Evolutionary conservation across 2,329 filamentous ascomycete genomes (phyloP), one percentile per base, ranked within the genome.

Genomic region (Ceratocystis ficicola): DNA sequence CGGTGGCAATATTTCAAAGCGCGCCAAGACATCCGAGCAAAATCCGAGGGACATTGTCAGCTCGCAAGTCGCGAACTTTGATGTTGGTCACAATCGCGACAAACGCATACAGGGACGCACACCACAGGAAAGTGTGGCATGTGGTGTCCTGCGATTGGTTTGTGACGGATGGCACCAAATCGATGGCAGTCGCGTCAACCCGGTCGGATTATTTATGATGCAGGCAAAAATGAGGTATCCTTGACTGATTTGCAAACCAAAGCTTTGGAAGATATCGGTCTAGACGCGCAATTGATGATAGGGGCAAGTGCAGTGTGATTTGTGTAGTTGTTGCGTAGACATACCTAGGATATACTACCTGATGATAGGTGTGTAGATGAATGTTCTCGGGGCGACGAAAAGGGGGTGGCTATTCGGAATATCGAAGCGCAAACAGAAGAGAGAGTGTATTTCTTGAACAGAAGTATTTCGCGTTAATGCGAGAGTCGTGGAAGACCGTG

Each of bases 21-120:
- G 55, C 25, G 55, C 55, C 55, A 59, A 59, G 55, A 59, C 28
- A 28, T 59, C 55, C 55, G 28, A 59, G 28, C 55, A 36, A 62
- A 62, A 44, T 62, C 44, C 36, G 3, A 41, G 36, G 15, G 60
- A 25, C 2, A 48, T 46, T 17, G 20, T 22, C 7, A 59, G n/a
- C 30, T 6, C 8, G 7, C 28, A 59, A 30, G 25, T 36, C 25
- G 55, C 55, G 55, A 36, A 20, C 7, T 4, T n/a, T 3, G n/a
- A 52, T 5, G 50, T 2, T 30, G 25, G 25, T 32, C 4, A 10
- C n/a, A 57, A 28, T 32, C 52, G 22, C 52, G 22, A 12, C 25
- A 7, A 22, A 57, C 10, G 12, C 3, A 57, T 15, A 15, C 6
- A 41, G 32, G 52, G 8, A 57, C 7, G 55, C 32, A 15, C 6